Base-by-base conservation (phyloP, 495 filamentous ascomycete genomes). In the Lineolata rhizophorae region DNA sequence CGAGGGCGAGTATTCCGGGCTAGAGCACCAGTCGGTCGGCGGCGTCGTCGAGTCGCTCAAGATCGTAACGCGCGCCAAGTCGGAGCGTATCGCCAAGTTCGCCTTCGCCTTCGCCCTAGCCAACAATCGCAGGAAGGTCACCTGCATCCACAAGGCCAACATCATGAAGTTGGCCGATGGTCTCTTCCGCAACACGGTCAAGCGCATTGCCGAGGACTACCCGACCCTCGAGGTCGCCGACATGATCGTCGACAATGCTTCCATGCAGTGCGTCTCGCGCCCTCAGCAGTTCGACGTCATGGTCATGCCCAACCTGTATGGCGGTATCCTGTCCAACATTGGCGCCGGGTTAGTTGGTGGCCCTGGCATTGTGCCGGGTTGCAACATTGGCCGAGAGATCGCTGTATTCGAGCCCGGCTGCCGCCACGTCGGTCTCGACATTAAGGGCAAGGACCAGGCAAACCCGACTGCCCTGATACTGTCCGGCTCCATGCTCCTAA, bases 121-220 rank as follows among this genome's bases (percentile, higher is more conserved):
- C 46, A 97, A 95, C 63, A 82, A 91, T 70, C 67, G 90, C 47
- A 81, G 87, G 64, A 95, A 93, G 71, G 81, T 95, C 18, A 95
- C 84, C 40, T 93, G 83, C 57, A 93, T 97, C 47, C 90, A 97
- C 69, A 97, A 97, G 65, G 90, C 87, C 50, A 97, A 95, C 64
- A 97, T 97, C 62, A 97, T 97, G 87, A 95, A 97, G 67, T 65
- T 97, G 31, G 85, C 84, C 56, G 87, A 95, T 48, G 87, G 87
- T 60, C 74, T 97, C 37, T 97, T 97, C 74, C 76, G 87, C 49
- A 81, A 74, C 56, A 97, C 87, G 29, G 87, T 95, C 68, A 76
- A 91, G 59, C 69, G 72, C 43, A 71, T 90, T 41, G 80, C 82
- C 30, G 74, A 83, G 57, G 76, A 91, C 49, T 95, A 84, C 56